A percentile compares a stretch with the other conserved stretches of the same genome.
phyloP scores from a whole-genome alignment of 306 rosid genomes.

The Trichosanthes truncata region DNA sequence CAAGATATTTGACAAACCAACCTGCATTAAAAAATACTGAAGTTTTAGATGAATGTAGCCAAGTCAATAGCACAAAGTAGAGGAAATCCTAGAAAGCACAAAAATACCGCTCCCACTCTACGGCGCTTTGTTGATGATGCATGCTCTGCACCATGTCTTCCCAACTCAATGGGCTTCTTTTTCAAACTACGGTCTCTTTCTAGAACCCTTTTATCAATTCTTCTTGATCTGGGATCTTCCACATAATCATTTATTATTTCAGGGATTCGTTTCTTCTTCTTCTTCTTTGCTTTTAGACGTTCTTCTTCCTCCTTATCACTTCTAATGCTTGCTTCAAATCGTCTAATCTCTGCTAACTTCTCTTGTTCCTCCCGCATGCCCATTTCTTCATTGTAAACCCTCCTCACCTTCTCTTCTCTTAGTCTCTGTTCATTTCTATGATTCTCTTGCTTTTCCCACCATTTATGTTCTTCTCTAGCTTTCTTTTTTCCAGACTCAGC shows the following conservation, averaged over 20 bases:
- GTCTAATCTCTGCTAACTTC: constrained; percentile 46
- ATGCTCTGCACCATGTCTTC: constrained; percentile 43
- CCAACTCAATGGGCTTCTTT: constrained; percentile 59
- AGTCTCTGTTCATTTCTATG: constrained; percentile 47
- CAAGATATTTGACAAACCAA: constrained; percentile 94
- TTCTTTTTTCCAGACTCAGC: constrained; percentile 42
- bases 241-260: constrained; percentile 52
- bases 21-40: constrained; percentile 23
- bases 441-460: constrained; percentile 72
- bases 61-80: not conserved
- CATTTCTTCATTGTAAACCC: constrained; percentile 55
- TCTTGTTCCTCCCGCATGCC: constrained; percentile 61
- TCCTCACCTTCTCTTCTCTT: constrained; percentile 48
- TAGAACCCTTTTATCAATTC: constrained; percentile 54
- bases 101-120: constrained; percentile 92
- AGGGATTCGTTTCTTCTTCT: constrained; percentile 40
- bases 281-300: constrained; percentile 67
- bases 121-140: constrained; percentile 63
- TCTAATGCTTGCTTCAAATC: constrained; percentile 66
- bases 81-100: constrained; percentile 11
- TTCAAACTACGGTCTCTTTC: constrained; percentile 65
- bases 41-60: not conserved
- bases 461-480: constrained; percentile 49
- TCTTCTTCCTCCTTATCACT: constrained; percentile 93
- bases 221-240: constrained; percentile 58